Percentiles rank a stretch among this genome's conserved stretches.
These are phyloP conservation scores for Dictyostelium firmibasis DNA, from an alignment of 78 protist genomes.

Conservation along the genomic window DNA sequence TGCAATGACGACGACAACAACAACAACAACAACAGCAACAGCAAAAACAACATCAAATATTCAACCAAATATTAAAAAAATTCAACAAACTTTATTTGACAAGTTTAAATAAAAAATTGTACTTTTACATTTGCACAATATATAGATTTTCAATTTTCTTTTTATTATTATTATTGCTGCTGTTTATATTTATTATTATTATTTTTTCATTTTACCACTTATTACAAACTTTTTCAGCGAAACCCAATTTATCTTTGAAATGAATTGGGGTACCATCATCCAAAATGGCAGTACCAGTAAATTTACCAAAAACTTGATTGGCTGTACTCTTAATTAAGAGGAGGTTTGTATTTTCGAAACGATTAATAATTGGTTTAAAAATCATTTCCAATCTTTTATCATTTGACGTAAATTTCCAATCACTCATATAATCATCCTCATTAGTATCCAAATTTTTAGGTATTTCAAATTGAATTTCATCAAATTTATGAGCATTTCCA, in stretches of 20 bases:
- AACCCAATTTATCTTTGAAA: neutral
- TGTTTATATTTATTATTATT: no score
- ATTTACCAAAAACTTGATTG: constrained; percentile 5
- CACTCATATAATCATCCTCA: neutral
- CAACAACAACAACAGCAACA: neutral
- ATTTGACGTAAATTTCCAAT: neutral
- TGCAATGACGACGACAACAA: no score
- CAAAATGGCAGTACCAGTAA: neutral
- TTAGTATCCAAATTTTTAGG: neutral
- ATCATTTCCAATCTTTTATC: constrained; percentile 8
- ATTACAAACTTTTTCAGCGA: constrained; percentile 17
- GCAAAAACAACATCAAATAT: neutral
- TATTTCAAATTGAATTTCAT: neutral
- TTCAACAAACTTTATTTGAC: neutral
- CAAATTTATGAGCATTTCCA: constrained; percentile 16
- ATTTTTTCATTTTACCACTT: neutral
- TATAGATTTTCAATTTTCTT: no score
- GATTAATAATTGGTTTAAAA: constrained; percentile 8
- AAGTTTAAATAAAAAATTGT: neutral
- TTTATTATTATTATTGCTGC: no score
- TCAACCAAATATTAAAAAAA: neutral
- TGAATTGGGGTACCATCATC: neutral
- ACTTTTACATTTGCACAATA: neutral
- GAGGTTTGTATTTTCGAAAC: neutral
- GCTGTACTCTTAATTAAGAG: neutral